Conservation (phyloP, 2,329 filamentous ascomycete species). For the Beauveria bassiana region DNA sequence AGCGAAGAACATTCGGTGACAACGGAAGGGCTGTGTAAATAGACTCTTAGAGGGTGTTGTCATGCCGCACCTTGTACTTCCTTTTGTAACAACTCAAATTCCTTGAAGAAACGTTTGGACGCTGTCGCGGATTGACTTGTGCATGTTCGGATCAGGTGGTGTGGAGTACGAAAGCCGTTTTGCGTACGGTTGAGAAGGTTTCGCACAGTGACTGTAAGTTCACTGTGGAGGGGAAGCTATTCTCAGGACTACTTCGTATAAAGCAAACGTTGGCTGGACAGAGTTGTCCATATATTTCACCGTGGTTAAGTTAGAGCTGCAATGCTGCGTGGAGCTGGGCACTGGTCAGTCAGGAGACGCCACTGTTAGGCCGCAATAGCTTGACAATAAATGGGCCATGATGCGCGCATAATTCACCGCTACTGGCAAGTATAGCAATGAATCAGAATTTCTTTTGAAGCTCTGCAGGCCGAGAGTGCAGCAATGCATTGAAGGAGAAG, state of each 20-base stretch:
- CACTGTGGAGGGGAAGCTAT: background rate
- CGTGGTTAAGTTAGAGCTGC: background rate
- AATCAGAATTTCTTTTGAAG: background rate
- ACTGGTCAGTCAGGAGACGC: background rate
- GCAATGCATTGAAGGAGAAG: background rate
- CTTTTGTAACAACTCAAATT: slow-evolving; percentile 23
- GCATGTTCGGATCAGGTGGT: background rate
- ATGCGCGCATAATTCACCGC: slow-evolving; percentile 3
- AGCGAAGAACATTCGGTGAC: slow-evolving; percentile 12
- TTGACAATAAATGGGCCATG: slow-evolving; percentile 1
- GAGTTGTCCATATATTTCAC: background rate
- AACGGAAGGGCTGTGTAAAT: slow-evolving; percentile 31
- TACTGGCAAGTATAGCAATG: background rate
- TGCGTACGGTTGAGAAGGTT: background rate
- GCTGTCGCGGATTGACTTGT: background rate
- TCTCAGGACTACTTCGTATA: too few species aligned
- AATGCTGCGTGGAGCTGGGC: background rate
- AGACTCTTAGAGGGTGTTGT: slow-evolving; percentile 30
- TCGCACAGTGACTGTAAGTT: background rate
- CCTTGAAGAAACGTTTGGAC: slow-evolving; percentile 15
- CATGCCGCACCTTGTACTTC: slow-evolving; percentile 29
- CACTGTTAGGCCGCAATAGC: slow-evolving; percentile 1
- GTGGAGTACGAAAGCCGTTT: background rate
- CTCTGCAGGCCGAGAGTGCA: background rate
- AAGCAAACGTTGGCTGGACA: too few species aligned